These are phyloP conservation scores for Colletotrichum navitas DNA, from an alignment of 2,329 filamentous ascomycete genomes.

Conservation along the genomic window DNA sequence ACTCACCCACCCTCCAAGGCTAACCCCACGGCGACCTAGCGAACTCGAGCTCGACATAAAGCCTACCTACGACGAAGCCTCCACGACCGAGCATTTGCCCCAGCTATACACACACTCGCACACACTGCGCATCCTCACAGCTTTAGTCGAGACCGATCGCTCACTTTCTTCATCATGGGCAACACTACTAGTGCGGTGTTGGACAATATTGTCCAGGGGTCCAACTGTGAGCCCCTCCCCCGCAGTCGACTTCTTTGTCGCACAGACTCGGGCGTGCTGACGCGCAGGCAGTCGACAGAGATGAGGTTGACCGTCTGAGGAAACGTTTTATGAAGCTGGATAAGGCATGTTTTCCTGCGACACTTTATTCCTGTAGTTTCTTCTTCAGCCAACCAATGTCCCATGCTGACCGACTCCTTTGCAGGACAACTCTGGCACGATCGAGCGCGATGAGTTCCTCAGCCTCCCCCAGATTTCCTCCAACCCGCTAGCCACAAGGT, in stretches of 20 bases:
- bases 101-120: background rate
- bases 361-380: background rate
- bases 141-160: constrained; percentile 23
- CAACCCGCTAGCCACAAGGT: constrained; percentile 96
- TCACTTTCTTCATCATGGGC: constrained; percentile 64
- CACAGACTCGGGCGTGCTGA: constrained; percentile 37
- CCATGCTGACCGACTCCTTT: constrained; percentile 28
- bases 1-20: constrained; percentile 7
- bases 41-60: constrained; percentile 29
- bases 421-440: constrained; percentile 96
- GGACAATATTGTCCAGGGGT: constrained; percentile 95
- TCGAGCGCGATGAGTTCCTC: constrained; percentile 98
- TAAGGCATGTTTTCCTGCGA: constrained; percentile 72
- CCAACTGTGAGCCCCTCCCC: constrained; percentile 79
- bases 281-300: constrained; percentile 81
- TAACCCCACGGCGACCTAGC: constrained; percentile 36
- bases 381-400: background rate
- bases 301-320: constrained; percentile 94
- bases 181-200: constrained; percentile 81
- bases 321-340: constrained; percentile 99
- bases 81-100: background rate
- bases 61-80: constrained; percentile 25
- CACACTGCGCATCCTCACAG: constrained; percentile 10
- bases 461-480: constrained; percentile 97
- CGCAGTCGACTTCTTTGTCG: constrained; percentile 41